Base-by-base conservation (phyloP, 345 rosid species). In the Streptanthus diversifolius region DNA sequence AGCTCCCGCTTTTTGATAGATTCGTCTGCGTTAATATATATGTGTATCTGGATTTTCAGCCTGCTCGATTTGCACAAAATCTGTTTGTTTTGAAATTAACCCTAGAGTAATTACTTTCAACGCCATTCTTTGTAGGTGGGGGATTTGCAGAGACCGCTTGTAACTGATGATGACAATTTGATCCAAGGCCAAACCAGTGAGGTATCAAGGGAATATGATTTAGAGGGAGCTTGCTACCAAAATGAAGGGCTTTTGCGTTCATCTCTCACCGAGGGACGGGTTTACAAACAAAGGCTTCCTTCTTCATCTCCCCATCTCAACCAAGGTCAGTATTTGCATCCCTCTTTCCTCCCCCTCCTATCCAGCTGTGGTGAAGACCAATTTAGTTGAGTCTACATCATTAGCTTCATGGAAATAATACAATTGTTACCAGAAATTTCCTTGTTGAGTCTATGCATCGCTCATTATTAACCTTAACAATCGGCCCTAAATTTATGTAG, bases 91-190 rank as follows among this genome's bases (percentile, higher is more conserved):
- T n/a, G n/a, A n/a, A n/a, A n/a, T n/a, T n/a, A n/a, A n/a, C n/a
- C n/a, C n/a, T n/a, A n/a, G n/a, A n/a, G n/a, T n/a, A n/a, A n/a
- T n/a, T n/a, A n/a, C n/a, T n/a, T n/a, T n/a, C n/a, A n/a, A n/a
- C n/a, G n/a, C n/a, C n/a, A n/a, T n/a, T 57, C 11, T 70, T 70
- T 45, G 55, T 68, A 91, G 96, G 80, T 61, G 15, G 89, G 76
- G 43, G 96, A 87, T 44, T 78, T 90, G 70, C 93, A 88, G 68
- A 81, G 92, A 73, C 93, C 95, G 22, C 93, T 95, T 73, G 71
- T 91, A 29, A 74, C 88, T 11, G 88, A 87, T 75, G 77, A 74
- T 56, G 89, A 41, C 6, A 79, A 77, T 44, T 30, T 70, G 63
- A 63, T 72, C 62, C 82, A 21, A 45, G 85, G 80, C 15, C 85